Evolutionary conservation across 208 protist species (phyloP), one percentile per base, ranked within the genome.

Genomic region (Wallacemonas sp.): DNA sequence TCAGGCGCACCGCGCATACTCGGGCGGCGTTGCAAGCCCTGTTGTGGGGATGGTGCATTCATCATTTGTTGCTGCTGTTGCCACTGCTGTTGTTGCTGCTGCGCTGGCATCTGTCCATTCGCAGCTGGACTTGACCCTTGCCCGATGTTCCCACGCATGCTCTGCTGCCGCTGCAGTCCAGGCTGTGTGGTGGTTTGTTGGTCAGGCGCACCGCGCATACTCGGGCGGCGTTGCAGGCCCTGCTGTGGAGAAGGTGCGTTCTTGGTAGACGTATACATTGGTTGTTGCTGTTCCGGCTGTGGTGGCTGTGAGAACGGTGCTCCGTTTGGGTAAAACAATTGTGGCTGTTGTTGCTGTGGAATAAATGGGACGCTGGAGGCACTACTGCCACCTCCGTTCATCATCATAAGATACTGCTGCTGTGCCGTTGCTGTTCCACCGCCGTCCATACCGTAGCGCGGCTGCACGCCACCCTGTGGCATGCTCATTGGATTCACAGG

Each of bases 91-190:
- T 38, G 34, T 12, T 47, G 41, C 1, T 9, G 41, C 21, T 21
- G 16, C 41, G n/a, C n/a, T n/a, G n/a, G n/a, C n/a, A n/a, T n/a
- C n/a, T n/a, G n/a, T n/a, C n/a, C n/a, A n/a, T n/a, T n/a, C n/a
- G n/a, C n/a, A n/a, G n/a, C n/a, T n/a, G n/a, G n/a, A n/a, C n/a
- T n/a, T n/a, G n/a, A n/a, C n/a, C n/a, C n/a, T 21, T 4, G 41
- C 3, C 16, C 24, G 24, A 55, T 23, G 43, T 14, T 14, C 21
- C 52, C 52, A 27, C 52, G 52, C 52, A 58, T 58, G 52, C 52
- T 58, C 52, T 58, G 52, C 52, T 58, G 52, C 4, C 52, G 23
- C 29, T 39, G 52, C 14, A 58, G 52, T 24, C 52, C 27, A 33
- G 4, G 5, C 19, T 6, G 5, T 56, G 27, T 23, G 4, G 27